These are phyloP conservation scores for Nothopassalora personata DNA, from an alignment of 2,329 filamentous ascomycete species.

Conservation along the genomic window DNA sequence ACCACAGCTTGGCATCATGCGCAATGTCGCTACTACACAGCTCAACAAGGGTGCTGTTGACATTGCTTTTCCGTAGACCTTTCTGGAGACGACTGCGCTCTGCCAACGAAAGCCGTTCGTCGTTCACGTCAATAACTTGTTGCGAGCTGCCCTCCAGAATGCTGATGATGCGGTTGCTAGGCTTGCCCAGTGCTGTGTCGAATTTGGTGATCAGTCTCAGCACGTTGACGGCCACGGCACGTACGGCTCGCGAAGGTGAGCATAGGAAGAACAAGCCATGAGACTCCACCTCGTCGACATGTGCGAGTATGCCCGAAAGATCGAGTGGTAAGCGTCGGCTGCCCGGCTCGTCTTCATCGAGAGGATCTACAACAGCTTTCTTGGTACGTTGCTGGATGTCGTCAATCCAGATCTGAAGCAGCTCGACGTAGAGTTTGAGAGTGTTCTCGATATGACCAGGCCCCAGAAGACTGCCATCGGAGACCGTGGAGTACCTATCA, in stretches of 20 bases:
- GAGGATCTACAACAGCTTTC: slow-evolving; percentile 60
- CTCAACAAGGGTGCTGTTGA: slow-evolving; percentile 81
- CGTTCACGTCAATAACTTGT: slow-evolving; percentile 84
- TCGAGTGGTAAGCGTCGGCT: slow-evolving; percentile 52
- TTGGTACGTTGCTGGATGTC: slow-evolving; percentile 84
- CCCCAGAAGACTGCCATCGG: slow-evolving; percentile 92
- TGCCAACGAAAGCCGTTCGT: slow-evolving; percentile 83
- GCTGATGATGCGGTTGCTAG: slow-evolving; percentile 73
- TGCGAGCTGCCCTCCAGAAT: slow-evolving; percentile 87
- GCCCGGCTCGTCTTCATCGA: slow-evolving; percentile 51
- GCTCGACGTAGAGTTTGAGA: slow-evolving; percentile 82
- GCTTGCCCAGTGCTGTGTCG: slow-evolving; percentile 76
- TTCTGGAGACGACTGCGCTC: slow-evolving; percentile 89
- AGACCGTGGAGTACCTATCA: slow-evolving; percentile 94
- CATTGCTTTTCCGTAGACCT: slow-evolving; percentile 77
- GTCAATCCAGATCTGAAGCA: slow-evolving; percentile 95
- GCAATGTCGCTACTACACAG: slow-evolving; percentile 92
- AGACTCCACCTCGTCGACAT: slow-evolving; percentile 94
- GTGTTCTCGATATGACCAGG: slow-evolving; percentile 93
- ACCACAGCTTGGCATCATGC: slow-evolving; percentile 93
- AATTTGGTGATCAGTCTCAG: slow-evolving; percentile 90
- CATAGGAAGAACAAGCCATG: slow-evolving; percentile 96
- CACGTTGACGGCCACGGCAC: slow-evolving; percentile 86
- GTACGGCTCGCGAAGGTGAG: slow-evolving; percentile 85
- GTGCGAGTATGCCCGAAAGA: slow-evolving; percentile 79